Evolutionary conservation across 2,329 filamentous ascomycete species (phyloP), one percentile per base, ranked within the genome.

Genomic region (Colletotrichum truncatum): DNA sequence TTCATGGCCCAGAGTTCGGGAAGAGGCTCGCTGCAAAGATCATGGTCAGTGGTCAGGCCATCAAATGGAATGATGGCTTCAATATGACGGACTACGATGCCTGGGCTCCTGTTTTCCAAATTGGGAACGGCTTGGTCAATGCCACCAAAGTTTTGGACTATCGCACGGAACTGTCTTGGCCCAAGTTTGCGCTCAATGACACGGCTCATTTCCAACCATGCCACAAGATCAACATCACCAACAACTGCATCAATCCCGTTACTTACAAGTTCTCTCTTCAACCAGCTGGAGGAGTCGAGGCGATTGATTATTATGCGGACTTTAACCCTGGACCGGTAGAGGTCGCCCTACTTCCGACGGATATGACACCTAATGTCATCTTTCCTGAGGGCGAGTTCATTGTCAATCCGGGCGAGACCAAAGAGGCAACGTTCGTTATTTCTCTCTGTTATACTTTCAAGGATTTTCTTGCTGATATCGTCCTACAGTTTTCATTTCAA

Each of bases 111-210:
- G 75, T 80, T 12, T 70, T 76, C 38, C 84, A 76, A 73, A 78
- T 78, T 61, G 84, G 84, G 21, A 82, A 76, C 9, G 84, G 84
- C 3, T 72, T 85, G 6, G 75, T 85, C 16, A 77, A 85, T 60
- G 82, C 81, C 4, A 78, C 75, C 66, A 80, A 82, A 53, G 76
- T 83, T 4, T 72, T 84, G 9, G 74, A 78, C 26, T 78, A 81
- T 43, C 76, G 74, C 3, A 80, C 78, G 0, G 60, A 74, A 28
- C 70, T 83, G 25, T 74, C 73, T 21, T 81, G 78, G 12, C 76
- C 79, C 28, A 79, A 80, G 9, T 80, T 87, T 48, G 76, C 81
- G 10, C 78, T 87, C 58, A 83, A 82, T 53, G 85, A 87, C 60
- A 85, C 82, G 1, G 74, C 79, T 41, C 67, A 81, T 55, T 83